Base-by-base conservation (phyloP, 2,329 filamentous ascomycete genomes). In the Xylaria sp. region DNA sequence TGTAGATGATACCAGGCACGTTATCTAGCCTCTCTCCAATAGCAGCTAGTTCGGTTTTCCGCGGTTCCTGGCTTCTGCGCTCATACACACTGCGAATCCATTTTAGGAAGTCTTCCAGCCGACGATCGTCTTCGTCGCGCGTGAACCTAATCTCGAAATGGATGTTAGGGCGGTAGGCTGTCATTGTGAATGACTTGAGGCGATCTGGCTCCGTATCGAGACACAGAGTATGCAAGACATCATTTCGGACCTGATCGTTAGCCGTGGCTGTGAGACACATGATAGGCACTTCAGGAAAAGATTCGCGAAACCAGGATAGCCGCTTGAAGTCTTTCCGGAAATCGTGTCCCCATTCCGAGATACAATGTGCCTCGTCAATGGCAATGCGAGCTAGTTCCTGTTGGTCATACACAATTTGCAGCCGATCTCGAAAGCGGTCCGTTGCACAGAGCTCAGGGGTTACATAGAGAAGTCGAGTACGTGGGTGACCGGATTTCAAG, bases 261-360 rank as follows among this genome's bases (percentile, higher is more conserved):
- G 95, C 95, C 0, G 95, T 98, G 0, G 95, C 95, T 0, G 95
- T 98, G 15, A 97, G 87, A 71, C 94, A 97, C 80, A 96, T 97
- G 70, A 98, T 92, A 4, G 95, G 94, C 0, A 97, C 93, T 65
- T 92, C 87, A 0, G 94, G 93, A 72, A 96, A 94, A 6, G 89
- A 89, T 58, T 89, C 86, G 73, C 92, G 91, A 83, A 98, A 96
- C 89, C 93, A 97, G 2, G 88, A 90, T 6, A 98, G 86, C 23
- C 91, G 88, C 77, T 96, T 94, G 81, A 97, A 98, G 66, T 94
- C 92, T 42, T 91, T 92, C n/a, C 95, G 91, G 78, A 98, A 98
- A 79, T 98, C 95, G 79, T 98, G 94, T 1, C 95, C 95, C 95
- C 95, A 97, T 89, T 97, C 94, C 28, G 93, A 97, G 74, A 98